phyloP scores from a whole-genome alignment of 805 yeast genomes.

The Geotrichum ghanense region DNA sequence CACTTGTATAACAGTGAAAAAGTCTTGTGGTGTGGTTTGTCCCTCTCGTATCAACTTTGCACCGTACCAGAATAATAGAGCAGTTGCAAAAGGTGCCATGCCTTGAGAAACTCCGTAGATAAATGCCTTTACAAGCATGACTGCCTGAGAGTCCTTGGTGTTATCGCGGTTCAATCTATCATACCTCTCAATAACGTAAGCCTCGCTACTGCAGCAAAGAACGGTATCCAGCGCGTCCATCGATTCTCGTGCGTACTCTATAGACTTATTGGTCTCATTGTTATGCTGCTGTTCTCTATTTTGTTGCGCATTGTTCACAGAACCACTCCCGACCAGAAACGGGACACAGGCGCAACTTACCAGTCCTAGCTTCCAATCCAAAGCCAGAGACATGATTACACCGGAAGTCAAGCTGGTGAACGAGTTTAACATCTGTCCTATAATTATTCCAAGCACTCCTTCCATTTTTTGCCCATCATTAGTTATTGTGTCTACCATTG shows the following conservation, averaged over 20 bases:
- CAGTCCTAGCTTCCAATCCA: conserved; percentile 20
- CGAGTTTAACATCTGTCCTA: conserved; percentile 19
- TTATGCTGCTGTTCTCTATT: conserved; percentile 13
- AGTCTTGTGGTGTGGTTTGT: conserved; percentile 13
- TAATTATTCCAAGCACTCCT: conserved; percentile 20
- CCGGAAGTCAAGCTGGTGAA: conserved; percentile 19
- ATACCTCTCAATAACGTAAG: conserved; percentile 15
- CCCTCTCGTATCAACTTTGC: conserved; percentile 14
- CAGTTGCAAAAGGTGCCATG: conserved; percentile 15
- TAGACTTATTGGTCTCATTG: conserved; percentile 14
- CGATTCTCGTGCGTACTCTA: conserved; percentile 20
- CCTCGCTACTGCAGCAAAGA: conserved; percentile 19
- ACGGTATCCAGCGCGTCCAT: conserved; percentile 20
- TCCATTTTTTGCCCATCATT: conserved; percentile 21
- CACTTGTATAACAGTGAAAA: conserved; percentile 18
- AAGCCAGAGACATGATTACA: conserved; percentile 14
- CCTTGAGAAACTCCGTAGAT: conserved; percentile 20
- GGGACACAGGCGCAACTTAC: conserved; percentile 18
- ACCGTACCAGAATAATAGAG: conserved; percentile 23
- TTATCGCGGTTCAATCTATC: conserved; percentile 4
- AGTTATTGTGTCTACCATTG: conserved; percentile 18
- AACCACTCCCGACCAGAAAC: conserved; percentile 18
- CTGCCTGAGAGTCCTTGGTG: conserved; percentile 7
- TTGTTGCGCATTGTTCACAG: conserved; percentile 12
- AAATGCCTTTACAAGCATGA: conserved; percentile 11